Conservation (phyloP, 139 green algal species). For the Zygnema circumcarinatum region DNA sequence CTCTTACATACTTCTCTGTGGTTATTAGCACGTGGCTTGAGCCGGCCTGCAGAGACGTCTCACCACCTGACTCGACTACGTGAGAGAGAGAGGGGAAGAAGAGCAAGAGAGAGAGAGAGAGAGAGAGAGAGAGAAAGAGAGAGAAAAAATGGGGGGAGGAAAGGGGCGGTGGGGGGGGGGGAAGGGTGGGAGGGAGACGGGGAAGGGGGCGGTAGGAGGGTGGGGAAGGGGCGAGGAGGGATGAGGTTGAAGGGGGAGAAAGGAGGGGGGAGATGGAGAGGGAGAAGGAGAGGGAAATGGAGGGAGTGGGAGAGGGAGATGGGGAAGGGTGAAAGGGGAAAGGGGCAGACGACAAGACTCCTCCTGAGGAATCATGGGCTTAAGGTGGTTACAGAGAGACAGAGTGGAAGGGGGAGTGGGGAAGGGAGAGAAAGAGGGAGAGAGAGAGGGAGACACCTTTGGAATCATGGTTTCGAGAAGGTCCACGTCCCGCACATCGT, state of each 20-base stretch:
- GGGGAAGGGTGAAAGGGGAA: not conserved
- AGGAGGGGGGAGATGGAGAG: not conserved
- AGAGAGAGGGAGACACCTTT: not conserved
- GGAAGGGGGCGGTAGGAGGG: conserved; percentile 15
- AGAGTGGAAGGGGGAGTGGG: not conserved
- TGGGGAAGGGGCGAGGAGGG: not conserved
- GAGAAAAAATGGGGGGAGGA: not conserved
- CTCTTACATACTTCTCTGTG: not conserved
- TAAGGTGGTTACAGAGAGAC: not conserved
- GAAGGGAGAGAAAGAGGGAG: not conserved
- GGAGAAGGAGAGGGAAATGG: not conserved
- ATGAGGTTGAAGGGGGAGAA: not conserved
- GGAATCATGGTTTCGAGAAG: not conserved
- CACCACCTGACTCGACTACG: too few relatives aligned
- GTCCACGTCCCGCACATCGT: not conserved
- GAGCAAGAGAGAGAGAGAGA: not conserved
- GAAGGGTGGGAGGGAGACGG: not conserved
- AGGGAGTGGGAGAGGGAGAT: not conserved
- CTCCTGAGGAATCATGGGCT: too few relatives aligned
- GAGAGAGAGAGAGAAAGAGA: not conserved
- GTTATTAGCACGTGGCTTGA: not conserved
- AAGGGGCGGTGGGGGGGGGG: not conserved
- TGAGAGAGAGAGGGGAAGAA: conserved; percentile 8
- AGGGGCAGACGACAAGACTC: not conserved
- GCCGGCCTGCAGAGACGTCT: not conserved